Percentiles rank a stretch among this genome's conserved stretches.
phyloP scores from a whole-genome alignment of 352 stramenopile species.

The Globisporangium perplexum region DNA sequence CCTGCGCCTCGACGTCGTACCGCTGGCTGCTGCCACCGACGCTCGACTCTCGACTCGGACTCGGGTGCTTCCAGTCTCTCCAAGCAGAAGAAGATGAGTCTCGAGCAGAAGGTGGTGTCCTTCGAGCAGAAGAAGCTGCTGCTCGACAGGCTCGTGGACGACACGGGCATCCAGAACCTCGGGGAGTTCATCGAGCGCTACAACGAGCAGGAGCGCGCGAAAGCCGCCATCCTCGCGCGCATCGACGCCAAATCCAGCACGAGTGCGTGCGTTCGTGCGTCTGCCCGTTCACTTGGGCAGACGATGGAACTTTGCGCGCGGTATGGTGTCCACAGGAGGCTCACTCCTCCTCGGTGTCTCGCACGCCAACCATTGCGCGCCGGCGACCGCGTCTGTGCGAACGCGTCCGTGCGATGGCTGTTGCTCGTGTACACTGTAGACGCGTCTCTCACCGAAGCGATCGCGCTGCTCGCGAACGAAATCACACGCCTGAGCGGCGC shows the following conservation, averaged over 20 bases:
- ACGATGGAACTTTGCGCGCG: no score
- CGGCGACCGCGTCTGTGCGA: no score
- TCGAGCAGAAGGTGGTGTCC: slow-evolving; percentile 62
- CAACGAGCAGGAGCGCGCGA: slow-evolving; percentile 49
- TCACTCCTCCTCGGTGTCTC: no score
- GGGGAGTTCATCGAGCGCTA: slow-evolving; percentile 61
- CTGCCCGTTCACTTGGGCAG: no score
- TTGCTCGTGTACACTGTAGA: slow-evolving; percentile 30
- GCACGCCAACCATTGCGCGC: not conserved
- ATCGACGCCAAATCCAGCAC: slow-evolving; percentile 46
- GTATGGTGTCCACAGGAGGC: no score
- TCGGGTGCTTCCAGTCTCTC: slow-evolving; percentile 15
- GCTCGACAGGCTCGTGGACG: slow-evolving; percentile 48
- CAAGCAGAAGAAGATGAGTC: slow-evolving; percentile 38
- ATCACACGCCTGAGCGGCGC: slow-evolving; percentile 45
- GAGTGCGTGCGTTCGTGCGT: slow-evolving; percentile 20
- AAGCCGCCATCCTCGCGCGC: slow-evolving; percentile 39
- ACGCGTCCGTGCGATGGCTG: not conserved
- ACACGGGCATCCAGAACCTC: slow-evolving; percentile 45
- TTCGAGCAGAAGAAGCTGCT: slow-evolving; percentile 69
- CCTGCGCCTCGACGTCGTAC: not conserved
- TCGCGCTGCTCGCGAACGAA: slow-evolving; percentile 45
- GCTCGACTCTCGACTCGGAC: not conserved
- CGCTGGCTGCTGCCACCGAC: no score
- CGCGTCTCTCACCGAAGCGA: slow-evolving; percentile 32